phyloP scores from a whole-genome alignment of 108 stramenopile species.

The Pseudonitzschia delicatissima region DNA sequence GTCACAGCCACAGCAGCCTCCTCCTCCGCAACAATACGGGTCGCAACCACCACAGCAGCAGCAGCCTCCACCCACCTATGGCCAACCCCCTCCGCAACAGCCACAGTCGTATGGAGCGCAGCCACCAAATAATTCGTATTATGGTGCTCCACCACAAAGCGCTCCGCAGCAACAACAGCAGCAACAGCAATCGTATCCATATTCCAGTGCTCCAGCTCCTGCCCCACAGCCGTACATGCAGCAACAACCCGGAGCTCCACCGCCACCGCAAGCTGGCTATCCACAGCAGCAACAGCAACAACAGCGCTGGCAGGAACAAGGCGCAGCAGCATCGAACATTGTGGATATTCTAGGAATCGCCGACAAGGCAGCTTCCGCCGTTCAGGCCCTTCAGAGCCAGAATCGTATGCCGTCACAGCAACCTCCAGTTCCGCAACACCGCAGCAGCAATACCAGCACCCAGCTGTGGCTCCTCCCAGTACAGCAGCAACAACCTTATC shows the following conservation, averaged over 20 bases:
- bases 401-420: conserved; percentile 11
- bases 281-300: conserved; percentile 20
- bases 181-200: background rate
- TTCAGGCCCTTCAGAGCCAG: conserved; percentile 45
- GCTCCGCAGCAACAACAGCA: background rate
- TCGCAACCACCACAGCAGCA: background rate
- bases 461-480: background rate
- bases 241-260: background rate
- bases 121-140: background rate
- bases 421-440: no score
- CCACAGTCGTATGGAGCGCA: conserved; percentile 5
- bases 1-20: conserved; percentile 26
- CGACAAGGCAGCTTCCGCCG: conserved; percentile 72
- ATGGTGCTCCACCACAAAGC: background rate
- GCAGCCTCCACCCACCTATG: background rate
- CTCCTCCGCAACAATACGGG: background rate
- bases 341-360: conserved; percentile 75
- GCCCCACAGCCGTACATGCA: background rate
- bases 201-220: background rate
- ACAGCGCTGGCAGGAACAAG: background rate
- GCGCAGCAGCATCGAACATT: background rate
- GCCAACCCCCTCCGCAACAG: background rate
- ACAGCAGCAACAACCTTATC: conserved; percentile 12
- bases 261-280: background rate
- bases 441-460: background rate